Evolutionary conservation across 2,329 filamentous ascomycete species (phyloP).

Genomic region (Fusarium concolor): DNA sequence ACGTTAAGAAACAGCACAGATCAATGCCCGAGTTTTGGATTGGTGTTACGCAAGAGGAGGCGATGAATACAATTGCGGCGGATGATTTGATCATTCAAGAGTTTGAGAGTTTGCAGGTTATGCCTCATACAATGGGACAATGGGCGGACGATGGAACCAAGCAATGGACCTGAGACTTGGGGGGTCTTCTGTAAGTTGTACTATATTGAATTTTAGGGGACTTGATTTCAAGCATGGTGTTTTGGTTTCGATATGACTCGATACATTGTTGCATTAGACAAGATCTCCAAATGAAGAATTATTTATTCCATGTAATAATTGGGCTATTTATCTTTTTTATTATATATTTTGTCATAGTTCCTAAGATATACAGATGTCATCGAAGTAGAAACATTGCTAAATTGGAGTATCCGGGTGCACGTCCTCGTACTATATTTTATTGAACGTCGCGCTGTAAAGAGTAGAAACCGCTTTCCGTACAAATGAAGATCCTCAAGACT

Average conservation of each 20-base stretch:
- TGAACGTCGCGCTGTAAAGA: not conserved
- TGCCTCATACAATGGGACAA: conserved; percentile 35
- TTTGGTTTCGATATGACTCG: not conserved
- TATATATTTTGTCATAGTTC: not conserved
- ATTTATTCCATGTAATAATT: not conserved
- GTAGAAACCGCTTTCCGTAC: not conserved
- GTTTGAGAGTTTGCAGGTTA: conserved; percentile 56
- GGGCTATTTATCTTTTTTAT: not conserved
- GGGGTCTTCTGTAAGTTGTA: not conserved
- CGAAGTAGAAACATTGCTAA: not conserved
- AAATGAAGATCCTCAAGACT: not conserved
- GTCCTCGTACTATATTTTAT: not conserved
- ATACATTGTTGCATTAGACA: not conserved
- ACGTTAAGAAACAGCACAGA: conserved; percentile 67
- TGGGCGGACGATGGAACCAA: not conserved
- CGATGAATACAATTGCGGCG: conserved; percentile 65
- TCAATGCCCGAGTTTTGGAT: conserved; percentile 66
- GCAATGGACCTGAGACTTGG: not conserved
- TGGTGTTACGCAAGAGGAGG: conserved; percentile 65
- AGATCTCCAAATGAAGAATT: not conserved
- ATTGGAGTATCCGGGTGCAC: not conserved
- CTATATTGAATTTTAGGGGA: not conserved
- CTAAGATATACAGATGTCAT: not conserved
- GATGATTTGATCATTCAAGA: conserved; percentile 71
- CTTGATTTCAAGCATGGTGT: not conserved